phyloP scores from a whole-genome alignment of 768 basidiomycete species.

The Lactarius quietus region DNA sequence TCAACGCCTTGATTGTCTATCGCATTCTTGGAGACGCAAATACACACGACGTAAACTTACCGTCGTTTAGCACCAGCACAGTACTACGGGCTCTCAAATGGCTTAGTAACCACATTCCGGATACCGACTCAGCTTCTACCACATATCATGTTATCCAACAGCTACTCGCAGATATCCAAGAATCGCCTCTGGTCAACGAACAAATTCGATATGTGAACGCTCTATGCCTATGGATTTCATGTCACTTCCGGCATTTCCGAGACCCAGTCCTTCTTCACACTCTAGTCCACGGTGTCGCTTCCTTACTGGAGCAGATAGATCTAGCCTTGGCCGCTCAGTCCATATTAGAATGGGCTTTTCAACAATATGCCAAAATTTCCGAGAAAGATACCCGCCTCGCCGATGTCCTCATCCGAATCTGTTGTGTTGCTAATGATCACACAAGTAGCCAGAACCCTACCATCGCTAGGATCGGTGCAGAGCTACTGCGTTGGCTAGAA shows the following conservation, averaged over 20 bases:
- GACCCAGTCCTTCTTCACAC: conserved; percentile 61
- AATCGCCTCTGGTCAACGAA: conserved; percentile 75
- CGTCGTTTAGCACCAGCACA: conserved; percentile 47
- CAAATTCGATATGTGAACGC: conserved; percentile 72
- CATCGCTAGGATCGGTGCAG: conserved; percentile 39
- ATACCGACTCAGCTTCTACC: conserved; percentile 49
- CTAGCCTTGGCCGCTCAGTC: conserved; percentile 67
- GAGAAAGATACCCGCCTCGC: conserved; percentile 52
- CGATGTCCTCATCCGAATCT: conserved; percentile 66
- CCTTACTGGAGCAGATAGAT: conserved; percentile 64
- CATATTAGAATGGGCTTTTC: conserved; percentile 74
- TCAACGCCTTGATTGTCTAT: conserved; percentile 50
- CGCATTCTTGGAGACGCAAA: conserved; percentile 47
- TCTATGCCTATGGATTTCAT: conserved; percentile 70
- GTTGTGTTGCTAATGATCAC: conserved; percentile 56
- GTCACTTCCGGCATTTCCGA: conserved; percentile 51
- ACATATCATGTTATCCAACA: conserved; percentile 76
- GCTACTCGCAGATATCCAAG: conserved; percentile 63
- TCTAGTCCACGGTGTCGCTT: conserved; percentile 62
- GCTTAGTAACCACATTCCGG: conserved; percentile 45
- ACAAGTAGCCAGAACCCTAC: conserved; percentile 33
- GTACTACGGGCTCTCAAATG: conserved; percentile 58
- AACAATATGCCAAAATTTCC: conserved; percentile 41
- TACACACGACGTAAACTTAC: conserved; percentile 63
- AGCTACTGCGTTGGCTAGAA: conserved; percentile 64